phyloP scores from a whole-genome alignment of 306 rosid species.

The Prunus campanulata region DNA sequence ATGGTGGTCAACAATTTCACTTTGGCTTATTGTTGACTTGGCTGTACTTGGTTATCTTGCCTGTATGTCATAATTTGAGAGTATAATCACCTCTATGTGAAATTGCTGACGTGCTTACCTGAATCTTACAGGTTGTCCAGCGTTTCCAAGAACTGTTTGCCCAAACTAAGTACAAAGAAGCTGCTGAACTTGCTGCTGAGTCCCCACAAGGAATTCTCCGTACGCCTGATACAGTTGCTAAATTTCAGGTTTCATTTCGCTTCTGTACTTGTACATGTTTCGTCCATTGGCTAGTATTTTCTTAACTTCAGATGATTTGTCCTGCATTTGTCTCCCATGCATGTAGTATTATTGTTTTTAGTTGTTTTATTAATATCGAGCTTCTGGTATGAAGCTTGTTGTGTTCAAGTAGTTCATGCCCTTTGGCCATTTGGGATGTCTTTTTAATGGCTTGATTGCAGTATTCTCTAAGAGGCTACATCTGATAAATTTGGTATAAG shows the following conservation, averaged over 20 bases:
- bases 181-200: constrained; percentile 99
- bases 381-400: background rate
- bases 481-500: background rate
- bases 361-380: background rate
- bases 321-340: background rate
- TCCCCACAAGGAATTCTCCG: constrained; percentile 99
- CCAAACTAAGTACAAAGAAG: constrained; percentile 97
- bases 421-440: background rate
- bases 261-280: background rate
- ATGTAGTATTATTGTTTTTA: background rate
- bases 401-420: background rate
- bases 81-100: background rate
- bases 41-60: background rate
- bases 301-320: too few relatives aligned
- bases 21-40: background rate
- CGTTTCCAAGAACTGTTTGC: constrained; percentile 99
- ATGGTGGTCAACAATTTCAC: background rate
- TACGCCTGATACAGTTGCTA: constrained; percentile 96
- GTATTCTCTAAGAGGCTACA: background rate
- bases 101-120: constrained; percentile 17
- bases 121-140: constrained; percentile 80
- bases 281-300: background rate
- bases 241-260: constrained; percentile 75
- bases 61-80: background rate
- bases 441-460: background rate